Evolutionary conservation across 305 asterid genomes (phyloP).

Genomic region (Solanum hybrid): DNA sequence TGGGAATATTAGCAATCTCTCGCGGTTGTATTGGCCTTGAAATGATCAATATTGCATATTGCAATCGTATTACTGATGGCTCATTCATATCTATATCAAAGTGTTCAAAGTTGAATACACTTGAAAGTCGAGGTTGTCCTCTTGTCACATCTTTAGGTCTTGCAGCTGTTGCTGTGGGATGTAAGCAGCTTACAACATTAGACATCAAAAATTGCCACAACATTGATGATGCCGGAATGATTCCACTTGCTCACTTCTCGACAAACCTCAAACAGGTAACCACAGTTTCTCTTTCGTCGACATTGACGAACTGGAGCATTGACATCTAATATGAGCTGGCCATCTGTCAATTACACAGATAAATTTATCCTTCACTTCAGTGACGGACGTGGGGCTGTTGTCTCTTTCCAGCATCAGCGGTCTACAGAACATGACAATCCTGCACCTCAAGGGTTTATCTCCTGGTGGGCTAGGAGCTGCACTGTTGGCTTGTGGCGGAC

Average conservation of each 20-base stretch:
- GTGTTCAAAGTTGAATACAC: constrained; percentile 56
- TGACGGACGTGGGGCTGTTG: constrained; percentile 65
- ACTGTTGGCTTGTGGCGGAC: constrained; percentile 51
- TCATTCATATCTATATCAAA: constrained; percentile 61
- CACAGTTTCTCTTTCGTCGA: not conserved
- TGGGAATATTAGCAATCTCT: constrained; percentile 47
- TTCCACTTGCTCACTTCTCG: constrained; percentile 54
- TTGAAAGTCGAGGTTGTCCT: constrained; percentile 82
- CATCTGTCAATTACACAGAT: constrained; percentile 29
- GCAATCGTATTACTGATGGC: constrained; percentile 46
- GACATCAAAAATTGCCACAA: constrained; percentile 37
- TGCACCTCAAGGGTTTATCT: constrained; percentile 53
- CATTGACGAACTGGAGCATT: not conserved
- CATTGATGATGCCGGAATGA: constrained; percentile 53
- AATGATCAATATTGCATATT: constrained; percentile 65
- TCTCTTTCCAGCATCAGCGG: constrained; percentile 67
- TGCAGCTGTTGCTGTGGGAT: constrained; percentile 62
- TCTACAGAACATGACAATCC: constrained; percentile 63
- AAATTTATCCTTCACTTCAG: constrained; percentile 62
- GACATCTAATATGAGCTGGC: not conserved
- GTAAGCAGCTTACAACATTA: constrained; percentile 55
- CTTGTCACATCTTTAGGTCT: constrained; percentile 63
- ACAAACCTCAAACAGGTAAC: constrained; percentile 61
- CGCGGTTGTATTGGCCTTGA: constrained; percentile 60
- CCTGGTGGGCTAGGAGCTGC: constrained; percentile 59